Conservation (phyloP, 306 rosid genomes). For the Cucumis cinereus region DNA sequence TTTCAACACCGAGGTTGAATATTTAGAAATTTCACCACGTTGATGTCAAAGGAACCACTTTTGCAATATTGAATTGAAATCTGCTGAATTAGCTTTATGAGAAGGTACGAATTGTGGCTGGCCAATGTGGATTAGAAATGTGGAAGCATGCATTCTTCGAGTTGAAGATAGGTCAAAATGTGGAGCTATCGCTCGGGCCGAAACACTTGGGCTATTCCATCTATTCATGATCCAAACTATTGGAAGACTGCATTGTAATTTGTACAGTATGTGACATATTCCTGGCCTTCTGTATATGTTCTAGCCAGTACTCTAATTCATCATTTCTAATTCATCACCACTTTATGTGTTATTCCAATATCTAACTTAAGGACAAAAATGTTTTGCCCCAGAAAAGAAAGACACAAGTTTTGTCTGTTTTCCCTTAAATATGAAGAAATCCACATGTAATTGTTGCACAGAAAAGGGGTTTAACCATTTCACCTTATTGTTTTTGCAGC, state of each 20-base stretch:
- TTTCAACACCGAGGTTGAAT: conserved; percentile 31
- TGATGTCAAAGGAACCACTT: background rate
- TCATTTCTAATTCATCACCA: too few species aligned
- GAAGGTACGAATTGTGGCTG: background rate
- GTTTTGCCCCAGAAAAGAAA: too few species aligned
- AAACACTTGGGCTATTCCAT: background rate
- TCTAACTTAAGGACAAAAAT: too few species aligned
- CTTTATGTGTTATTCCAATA: too few species aligned
- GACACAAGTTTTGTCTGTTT: too few species aligned
- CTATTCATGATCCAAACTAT: background rate
- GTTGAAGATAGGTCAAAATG: background rate
- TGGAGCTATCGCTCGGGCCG: background rate
- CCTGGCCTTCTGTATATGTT: background rate
- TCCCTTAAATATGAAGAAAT: too few species aligned
- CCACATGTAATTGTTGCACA: too few species aligned
- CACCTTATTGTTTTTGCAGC: too few species aligned
- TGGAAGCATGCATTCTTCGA: background rate
- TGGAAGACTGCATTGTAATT: background rate
- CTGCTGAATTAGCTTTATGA: background rate
- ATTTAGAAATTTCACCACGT: conserved; percentile 1
- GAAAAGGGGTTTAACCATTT: too few species aligned
- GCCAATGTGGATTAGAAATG: background rate
- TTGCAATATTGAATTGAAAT: background rate
- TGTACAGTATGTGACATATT: background rate
- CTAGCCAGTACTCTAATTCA: background rate